phyloP scores from a whole-genome alignment of 768 basidiomycete genomes.

The Exidia glandulosa region DNA sequence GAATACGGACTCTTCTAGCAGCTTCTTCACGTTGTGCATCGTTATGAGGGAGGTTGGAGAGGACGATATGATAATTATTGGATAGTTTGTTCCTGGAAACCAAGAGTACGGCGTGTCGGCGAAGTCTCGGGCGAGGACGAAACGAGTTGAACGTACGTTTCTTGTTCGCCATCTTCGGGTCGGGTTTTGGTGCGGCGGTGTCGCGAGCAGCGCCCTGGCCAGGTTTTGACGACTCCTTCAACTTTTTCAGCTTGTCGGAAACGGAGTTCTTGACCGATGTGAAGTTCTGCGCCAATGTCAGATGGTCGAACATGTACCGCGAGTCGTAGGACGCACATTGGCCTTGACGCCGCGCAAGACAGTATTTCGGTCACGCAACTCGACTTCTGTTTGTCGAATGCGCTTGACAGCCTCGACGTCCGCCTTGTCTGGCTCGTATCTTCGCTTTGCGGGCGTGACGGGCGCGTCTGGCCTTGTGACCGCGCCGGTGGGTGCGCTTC shows the following conservation, averaged over 20 bases:
- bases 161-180: slow-evolving; percentile 51
- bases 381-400: slow-evolving; percentile 65
- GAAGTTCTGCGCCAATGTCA: slow-evolving; percentile 53
- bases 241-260: slow-evolving; percentile 66
- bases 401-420: slow-evolving; percentile 84
- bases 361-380: slow-evolving; percentile 70
- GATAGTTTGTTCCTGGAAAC: slow-evolving; percentile 61
- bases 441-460: slow-evolving; percentile 51
- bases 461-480: slow-evolving; percentile 20
- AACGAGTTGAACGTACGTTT: slow-evolving; percentile 51
- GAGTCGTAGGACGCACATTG: slow-evolving; percentile 45
- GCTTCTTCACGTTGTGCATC: slow-evolving; percentile 94
- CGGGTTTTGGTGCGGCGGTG: slow-evolving; percentile 30
- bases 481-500: slow-evolving; percentile 1
- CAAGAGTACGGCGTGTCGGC: neutral
- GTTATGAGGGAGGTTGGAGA: slow-evolving; percentile 91
- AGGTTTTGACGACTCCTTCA: slow-evolving; percentile 54
- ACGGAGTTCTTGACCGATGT: slow-evolving; percentile 52
- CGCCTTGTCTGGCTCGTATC: slow-evolving; percentile 64
- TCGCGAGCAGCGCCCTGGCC: no score
- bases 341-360: slow-evolving; percentile 75
- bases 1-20: slow-evolving; percentile 81
- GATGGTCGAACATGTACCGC: neutral
- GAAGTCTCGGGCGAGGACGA: neutral
- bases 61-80: slow-evolving; percentile 96